Conservation (phyloP, 768 basidiomycete species). For the Psilocybe azurescens region DNA sequence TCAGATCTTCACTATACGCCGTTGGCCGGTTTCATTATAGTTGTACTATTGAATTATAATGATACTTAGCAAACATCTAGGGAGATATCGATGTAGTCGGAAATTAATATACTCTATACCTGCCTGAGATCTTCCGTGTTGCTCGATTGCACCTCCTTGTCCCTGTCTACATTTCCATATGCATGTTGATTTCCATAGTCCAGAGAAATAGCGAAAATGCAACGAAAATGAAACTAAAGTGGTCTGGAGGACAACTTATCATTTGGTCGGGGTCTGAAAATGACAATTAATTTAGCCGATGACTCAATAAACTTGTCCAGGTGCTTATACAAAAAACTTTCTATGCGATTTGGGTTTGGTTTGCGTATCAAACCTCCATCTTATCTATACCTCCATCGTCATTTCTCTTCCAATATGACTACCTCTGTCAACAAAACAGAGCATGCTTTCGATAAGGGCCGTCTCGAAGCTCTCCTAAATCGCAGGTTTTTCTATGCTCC, state of each 20-base stretch:
- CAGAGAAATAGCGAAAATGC: conserved; percentile 4
- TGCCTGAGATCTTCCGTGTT: too few species aligned
- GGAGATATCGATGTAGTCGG: too few species aligned
- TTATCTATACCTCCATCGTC: conserved; percentile 35
- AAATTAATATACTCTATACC: too few species aligned
- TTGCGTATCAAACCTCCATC: conserved; percentile 30
- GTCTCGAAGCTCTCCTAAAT: conserved; percentile 85
- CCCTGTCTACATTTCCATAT: too few species aligned
- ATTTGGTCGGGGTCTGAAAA: conserved; percentile 11
- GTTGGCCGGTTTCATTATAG: too few species aligned
- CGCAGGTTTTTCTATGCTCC: conserved; percentile 97
- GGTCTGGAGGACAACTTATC: too few species aligned
- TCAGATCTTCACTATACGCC: too few species aligned
- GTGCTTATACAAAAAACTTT: conserved; percentile 22
- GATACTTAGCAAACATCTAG: too few species aligned
- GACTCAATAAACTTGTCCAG: conserved; percentile 19
- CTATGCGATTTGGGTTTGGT: conserved; percentile 33
- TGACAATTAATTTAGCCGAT: conserved; percentile 15
- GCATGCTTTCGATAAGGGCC: conserved; percentile 85
- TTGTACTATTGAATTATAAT: too few species aligned
- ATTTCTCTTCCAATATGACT: conserved; percentile 36
- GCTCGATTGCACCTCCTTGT: too few species aligned
- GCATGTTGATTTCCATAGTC: too few species aligned
- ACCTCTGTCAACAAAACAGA: conserved; percentile 75
- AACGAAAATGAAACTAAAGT: background rate